Evolutionary conservation across 2,329 filamentous ascomycete species (phyloP).

Genomic region (Penicillium sp.): DNA sequence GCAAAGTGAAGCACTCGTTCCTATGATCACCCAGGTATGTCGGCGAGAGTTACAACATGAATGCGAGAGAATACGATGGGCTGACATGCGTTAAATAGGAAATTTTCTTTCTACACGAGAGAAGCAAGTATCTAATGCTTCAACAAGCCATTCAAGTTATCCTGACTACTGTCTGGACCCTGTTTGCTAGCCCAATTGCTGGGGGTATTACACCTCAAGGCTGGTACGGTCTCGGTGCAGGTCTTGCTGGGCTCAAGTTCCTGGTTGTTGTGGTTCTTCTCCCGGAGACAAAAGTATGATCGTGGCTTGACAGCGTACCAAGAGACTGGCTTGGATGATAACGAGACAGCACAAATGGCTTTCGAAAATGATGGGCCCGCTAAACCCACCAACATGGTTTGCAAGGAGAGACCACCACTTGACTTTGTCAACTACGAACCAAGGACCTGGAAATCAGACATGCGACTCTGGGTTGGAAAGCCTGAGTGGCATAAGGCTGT

Average conservation of each 20-base stretch:
- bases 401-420: slow-evolving; percentile 33
- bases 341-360: slow-evolving; percentile 25
- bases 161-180: slow-evolving; percentile 45
- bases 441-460: slow-evolving; percentile 44
- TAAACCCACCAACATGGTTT: slow-evolving; percentile 16
- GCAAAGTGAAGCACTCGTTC: slow-evolving; percentile 52
- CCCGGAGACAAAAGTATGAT: slow-evolving; percentile 53
- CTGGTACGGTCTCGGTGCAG: slow-evolving; percentile 53
- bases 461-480: slow-evolving; percentile 49
- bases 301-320: slow-evolving; percentile 48
- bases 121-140: slow-evolving; percentile 48
- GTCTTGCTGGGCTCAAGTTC: slow-evolving; percentile 42
- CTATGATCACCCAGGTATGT: slow-evolving; percentile 47
- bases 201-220: slow-evolving; percentile 48
- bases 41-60: not conserved
- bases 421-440: slow-evolving; percentile 46
- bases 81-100: slow-evolving; percentile 25
- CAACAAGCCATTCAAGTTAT: slow-evolving; percentile 51
- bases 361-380: slow-evolving; percentile 4
- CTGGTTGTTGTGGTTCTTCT: slow-evolving; percentile 49
- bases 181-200: slow-evolving; percentile 53
- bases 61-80: not conserved
- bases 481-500: slow-evolving; percentile 45
- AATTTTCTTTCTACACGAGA: slow-evolving; percentile 54
- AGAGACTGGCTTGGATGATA: slow-evolving; percentile 26